Conservation (phyloP, 2,329 filamentous ascomycete genomes). For the Fusarium newnesense region DNA sequence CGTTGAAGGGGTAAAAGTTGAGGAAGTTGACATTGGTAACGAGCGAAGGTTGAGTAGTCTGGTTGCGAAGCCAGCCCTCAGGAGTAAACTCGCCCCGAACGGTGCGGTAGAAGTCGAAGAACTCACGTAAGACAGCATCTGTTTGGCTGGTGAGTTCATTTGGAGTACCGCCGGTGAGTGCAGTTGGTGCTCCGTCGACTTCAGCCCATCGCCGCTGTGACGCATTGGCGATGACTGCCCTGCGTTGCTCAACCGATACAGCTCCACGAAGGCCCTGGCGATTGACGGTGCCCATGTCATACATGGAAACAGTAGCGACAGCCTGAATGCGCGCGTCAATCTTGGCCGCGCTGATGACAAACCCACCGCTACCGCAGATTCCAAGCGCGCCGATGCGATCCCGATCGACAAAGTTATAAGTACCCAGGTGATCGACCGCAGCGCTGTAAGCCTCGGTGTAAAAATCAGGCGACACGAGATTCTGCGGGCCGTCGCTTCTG, state of each 20-base stretch:
- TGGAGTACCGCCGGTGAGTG: rapidly evolving
- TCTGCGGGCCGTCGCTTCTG: background rate
- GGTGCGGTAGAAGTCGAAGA: conserved; percentile 1
- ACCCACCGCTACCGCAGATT: background rate
- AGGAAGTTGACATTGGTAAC: background rate
- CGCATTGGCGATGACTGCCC: background rate
- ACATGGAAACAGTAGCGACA: background rate
- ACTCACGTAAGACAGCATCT: background rate
- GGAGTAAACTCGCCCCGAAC: background rate
- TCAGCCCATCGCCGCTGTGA: background rate
- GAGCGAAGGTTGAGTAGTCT: background rate
- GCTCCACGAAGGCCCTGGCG: background rate
- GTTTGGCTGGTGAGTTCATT: background rate
- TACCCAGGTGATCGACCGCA: background rate
- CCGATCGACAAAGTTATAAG: background rate
- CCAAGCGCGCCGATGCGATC: background rate
- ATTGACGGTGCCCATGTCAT: background rate
- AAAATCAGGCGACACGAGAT: background rate
- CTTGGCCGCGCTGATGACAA: background rate
- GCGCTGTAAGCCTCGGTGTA: background rate
- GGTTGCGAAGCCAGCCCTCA: background rate
- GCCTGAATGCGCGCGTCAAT: background rate
- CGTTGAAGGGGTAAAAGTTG: background rate
- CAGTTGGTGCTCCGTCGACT: background rate
- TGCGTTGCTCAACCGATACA: background rate